phyloP scores from a whole-genome alignment of 306 rosid genomes.

The Carpinus fangiana region DNA sequence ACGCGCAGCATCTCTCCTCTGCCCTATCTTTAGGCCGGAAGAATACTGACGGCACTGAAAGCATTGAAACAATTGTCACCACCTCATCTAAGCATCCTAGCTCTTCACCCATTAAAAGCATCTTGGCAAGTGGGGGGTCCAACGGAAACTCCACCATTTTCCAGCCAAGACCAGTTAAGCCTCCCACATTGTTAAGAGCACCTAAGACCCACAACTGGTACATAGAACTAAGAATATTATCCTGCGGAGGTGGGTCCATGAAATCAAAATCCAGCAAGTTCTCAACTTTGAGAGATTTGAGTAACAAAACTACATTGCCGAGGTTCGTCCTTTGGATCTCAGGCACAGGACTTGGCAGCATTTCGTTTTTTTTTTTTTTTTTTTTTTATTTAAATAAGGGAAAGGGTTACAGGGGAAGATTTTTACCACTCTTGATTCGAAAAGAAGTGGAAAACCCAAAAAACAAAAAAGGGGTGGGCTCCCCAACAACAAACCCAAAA shows the following conservation, averaged over 20 bases:
- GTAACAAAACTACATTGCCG: constrained; percentile 88
- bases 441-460: too few relatives aligned
- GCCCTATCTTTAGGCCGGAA: constrained; percentile 93
- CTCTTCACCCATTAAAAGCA: constrained; percentile 89
- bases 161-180: constrained; percentile 92
- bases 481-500: too few relatives aligned
- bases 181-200: constrained; percentile 93
- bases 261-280: constrained; percentile 93
- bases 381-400: too few relatives aligned
- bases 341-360: constrained; percentile 92
- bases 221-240: constrained; percentile 95
- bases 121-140: constrained; percentile 97
- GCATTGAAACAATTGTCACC: constrained; percentile 93
- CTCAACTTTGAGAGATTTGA: constrained; percentile 93
- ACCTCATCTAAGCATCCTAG: constrained; percentile 86
- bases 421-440: too few relatives aligned
- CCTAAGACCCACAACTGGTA: constrained; percentile 98
- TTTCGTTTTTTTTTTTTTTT: too few relatives aligned
- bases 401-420: too few relatives aligned
- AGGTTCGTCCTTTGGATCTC: constrained; percentile 98
- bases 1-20: constrained; percentile 98
- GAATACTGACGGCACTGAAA: constrained; percentile 96
- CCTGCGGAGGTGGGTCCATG: constrained; percentile 99
- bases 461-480: too few relatives aligned
- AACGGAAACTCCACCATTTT: constrained; percentile 98